Base-by-base conservation (phyloP, 495 filamentous ascomycete genomes). In the Apiosordaria backusii region DNA sequence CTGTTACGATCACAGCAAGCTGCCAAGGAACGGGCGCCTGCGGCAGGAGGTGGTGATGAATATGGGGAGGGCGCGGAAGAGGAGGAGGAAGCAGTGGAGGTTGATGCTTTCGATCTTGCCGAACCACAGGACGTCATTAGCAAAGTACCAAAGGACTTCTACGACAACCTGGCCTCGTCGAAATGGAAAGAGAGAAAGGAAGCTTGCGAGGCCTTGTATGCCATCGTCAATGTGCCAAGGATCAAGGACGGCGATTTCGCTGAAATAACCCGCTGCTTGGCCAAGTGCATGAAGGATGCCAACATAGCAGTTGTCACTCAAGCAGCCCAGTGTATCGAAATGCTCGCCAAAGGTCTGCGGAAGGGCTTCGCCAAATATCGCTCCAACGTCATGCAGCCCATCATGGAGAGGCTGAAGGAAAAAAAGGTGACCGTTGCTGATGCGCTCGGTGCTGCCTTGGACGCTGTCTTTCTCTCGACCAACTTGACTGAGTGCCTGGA, bases 101-200 rank as follows among this genome's bases (percentile, higher is more conserved):
- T 91, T 26, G 90, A 95, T 67, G 88, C 82, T 0, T 93, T 97
- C 70, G 95, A 97, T 76, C 83, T 99, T 19, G 92, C 90, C 54
- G 92, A 97, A 68, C 91, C 94, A 0, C 88, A 97, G 29, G 92
- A 98, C 75, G 90, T 97, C 2, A 72, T 92, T 60, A 82, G 88
- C n/a, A 96, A 95, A 70, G 77, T 97, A 10, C 90, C 95, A 1
- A 87, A 87, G 22, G 85, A 92, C 72, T 91, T 97, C 63, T 81
- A 85, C 57, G 95, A 98, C 26, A 88, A 89, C 53, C 78, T 98
- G 40, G 87, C 83, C 1, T 97, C 93, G 45, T 86, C 93, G 15
- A 99, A 98, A 72, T 99, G 96, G 96, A 98, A 98, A 75, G 96
- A 99, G 70, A 86, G 96, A 65, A 98, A 98, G 78, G 96, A 99